Conservation (phyloP, 2,329 filamentous ascomycete species). For the Acrocalymma vagum region DNA sequence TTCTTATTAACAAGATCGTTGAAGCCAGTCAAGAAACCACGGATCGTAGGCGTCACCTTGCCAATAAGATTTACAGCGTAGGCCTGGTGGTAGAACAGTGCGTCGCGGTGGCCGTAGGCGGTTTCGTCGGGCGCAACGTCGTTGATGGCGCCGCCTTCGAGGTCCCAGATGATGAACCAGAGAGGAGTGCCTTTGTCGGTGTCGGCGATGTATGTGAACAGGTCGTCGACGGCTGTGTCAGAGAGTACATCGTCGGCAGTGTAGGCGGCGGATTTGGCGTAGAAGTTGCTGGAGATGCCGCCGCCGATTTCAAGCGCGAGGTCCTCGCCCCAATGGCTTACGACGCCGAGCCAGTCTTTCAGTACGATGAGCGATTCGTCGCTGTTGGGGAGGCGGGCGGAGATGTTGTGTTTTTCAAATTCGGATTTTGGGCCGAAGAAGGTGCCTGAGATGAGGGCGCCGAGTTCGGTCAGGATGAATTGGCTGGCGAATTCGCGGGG, state of each 20-base stretch:
- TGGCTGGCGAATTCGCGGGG: slow-evolving; percentile 43
- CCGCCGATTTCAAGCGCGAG: slow-evolving; percentile 37
- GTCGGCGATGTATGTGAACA: slow-evolving; percentile 42
- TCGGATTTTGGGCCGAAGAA: slow-evolving; percentile 43
- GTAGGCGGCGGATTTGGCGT: slow-evolving; percentile 45
- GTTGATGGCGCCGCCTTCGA: slow-evolving; percentile 43
- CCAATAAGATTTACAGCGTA: slow-evolving; percentile 48
- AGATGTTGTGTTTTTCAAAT: slow-evolving; percentile 44
- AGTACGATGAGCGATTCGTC: slow-evolving; percentile 32
- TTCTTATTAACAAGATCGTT: slow-evolving; percentile 47
- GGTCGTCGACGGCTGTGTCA: slow-evolving; percentile 36
- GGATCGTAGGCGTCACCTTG: slow-evolving; percentile 43
- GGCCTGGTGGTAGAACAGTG: slow-evolving; percentile 44
- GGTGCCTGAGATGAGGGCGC: slow-evolving; percentile 41
- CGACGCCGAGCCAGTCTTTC: slow-evolving; percentile 43
- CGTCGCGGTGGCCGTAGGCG: slow-evolving; percentile 42
- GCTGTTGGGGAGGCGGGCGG: slow-evolving; percentile 29
- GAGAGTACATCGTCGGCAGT: slow-evolving; percentile 40
- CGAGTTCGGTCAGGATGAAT: slow-evolving; percentile 41
- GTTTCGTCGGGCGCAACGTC: slow-evolving; percentile 41
- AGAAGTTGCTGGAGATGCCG: slow-evolving; percentile 41
- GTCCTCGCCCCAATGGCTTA: slow-evolving; percentile 44
- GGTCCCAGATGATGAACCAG: slow-evolving; percentile 47
- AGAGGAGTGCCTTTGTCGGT: slow-evolving; percentile 40
- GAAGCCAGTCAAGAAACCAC: slow-evolving; percentile 51